Base-by-base conservation (phyloP, 1,284 basidiomycete genomes). In the Flammula alnicola region DNA sequence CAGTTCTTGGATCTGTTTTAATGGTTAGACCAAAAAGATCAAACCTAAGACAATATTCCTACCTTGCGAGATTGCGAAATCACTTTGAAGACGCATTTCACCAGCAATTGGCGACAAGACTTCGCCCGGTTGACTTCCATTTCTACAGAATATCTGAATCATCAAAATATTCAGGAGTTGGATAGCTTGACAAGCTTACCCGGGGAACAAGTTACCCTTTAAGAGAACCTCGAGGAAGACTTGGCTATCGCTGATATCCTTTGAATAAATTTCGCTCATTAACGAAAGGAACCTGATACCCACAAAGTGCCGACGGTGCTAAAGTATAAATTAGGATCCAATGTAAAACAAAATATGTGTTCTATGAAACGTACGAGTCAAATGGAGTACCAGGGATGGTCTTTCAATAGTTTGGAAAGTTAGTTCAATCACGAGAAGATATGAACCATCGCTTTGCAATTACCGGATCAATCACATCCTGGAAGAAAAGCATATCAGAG, bases 351-450 rank as follows among this genome's bases (percentile, higher is more conserved):
- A 19, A 22, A 3, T n/a, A 10, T 23, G 9, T 7, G 22, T 2
- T 8, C 30, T 9, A 40, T n/a, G 10, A 39, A n/a, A 54, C 56
- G 29, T 37, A 56, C 40, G 66, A 68, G 40, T 71, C 68, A 50
- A 72, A 70, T 2, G 70, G 69, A 29, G 62, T 61, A 36, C 65
- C 63, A 3, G 52, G 60, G n/a, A n/a, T n/a, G n/a, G n/a, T n/a
- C n/a, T n/a, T n/a, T n/a, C n/a, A 49, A 58, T 54, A n/a, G 56
- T 31, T 51, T 51, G 5, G 6, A 27, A 41, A 17, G 14, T 3
- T 20, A 4, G 30, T 40, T 12, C 16, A 19, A 20, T 36, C 8
- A 11, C 25, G 2, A 17, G 14, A 7, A 43, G 23, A 5, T 11
- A 40, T 2, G 1, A 16, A 32, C 19, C 9, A 31, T 19, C 5